Percentiles rank a stretch among this genome's conserved stretches.
These are phyloP conservation scores for Fusarium miscanthi DNA, from an alignment of 2,329 filamentous ascomycete species.

Conservation along the genomic window DNA sequence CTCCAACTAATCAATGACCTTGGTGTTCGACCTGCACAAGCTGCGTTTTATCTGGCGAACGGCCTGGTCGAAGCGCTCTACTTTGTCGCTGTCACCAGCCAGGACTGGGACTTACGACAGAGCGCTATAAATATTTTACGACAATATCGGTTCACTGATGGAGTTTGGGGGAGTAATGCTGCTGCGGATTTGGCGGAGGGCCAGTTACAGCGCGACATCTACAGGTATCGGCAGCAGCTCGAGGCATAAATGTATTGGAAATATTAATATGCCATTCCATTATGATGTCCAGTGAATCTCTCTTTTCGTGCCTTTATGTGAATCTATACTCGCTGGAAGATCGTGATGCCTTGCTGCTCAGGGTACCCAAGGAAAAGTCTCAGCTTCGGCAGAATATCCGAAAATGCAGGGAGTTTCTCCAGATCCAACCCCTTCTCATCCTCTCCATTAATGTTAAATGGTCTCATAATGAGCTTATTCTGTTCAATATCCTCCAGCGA, in stretches of 20 bases:
- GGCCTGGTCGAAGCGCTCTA: background rate
- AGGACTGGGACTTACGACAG: background rate
- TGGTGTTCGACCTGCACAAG: background rate
- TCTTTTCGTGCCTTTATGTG: fast-evolving
- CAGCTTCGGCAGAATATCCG: background rate
- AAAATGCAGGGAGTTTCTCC: background rate
- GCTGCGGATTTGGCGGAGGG: background rate
- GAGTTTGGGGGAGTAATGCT: background rate
- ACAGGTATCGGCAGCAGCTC: background rate
- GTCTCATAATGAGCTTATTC: background rate
- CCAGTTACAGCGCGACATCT: background rate
- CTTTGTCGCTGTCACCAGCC: background rate
- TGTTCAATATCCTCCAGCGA: background rate
- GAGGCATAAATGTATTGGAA: fast-evolving
- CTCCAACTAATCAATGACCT: background rate
- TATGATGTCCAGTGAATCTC: fast-evolving
- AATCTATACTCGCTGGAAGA: background rate
- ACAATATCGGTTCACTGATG: background rate
- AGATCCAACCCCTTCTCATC: background rate
- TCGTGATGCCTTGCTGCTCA: background rate
- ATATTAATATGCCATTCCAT: background rate
- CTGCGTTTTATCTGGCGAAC: fast-evolving
- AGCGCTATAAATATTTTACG: fast-evolving
- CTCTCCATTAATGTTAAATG: background rate
- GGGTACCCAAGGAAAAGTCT: background rate